Base-by-base conservation (phyloP, 2,329 filamentous ascomycete genomes). In the Monilinia vaccinii-corymbosi region DNA sequence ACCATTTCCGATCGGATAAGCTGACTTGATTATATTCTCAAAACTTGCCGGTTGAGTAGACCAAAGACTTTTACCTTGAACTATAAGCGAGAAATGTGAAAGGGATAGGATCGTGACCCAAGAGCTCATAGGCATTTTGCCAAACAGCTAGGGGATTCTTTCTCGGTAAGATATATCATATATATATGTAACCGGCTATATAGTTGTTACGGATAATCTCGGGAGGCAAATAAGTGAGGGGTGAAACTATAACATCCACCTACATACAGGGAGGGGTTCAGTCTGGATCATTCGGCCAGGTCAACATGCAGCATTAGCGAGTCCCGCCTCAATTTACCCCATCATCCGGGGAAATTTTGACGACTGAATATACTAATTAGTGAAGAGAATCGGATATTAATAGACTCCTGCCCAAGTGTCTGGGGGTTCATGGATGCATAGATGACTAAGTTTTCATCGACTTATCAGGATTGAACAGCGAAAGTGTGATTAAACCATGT, bases 1-100 rank as follows among this genome's bases (percentile, higher is more conserved):
- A 1, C 77, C 78, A 69, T 80, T 81, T 14, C 78, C 78, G n/a
- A 80, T 63, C 0, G 76, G 75, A 64, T 78, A 80, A 1, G 70
- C 71, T 3, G 73, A 68, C 63, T 71, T 73, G n/a, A 75, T 67
- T 9, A 72, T 51, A 38, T 71, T 59, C 2, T 38, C 44, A 23
- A 45, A 62, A 31, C 28, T 8, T 14, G 65, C 64, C 14, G 64
- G 63, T 4, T 44, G 56, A 57, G 60, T 64, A 7, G 65, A 61
- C 64, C 65, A 67, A 31, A 58, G 3, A 49, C 11, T 53, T 23
- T 53, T 53, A 13, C 18, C 51, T 16, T 53, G 18, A 9, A 44
- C 51, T 14, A 21, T 44, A 23, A 53, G 51, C 25, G 25, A 53
- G 18, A 44, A 16, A 32, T 53, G 51, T 2, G 25, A 53, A 32